Evolutionary conservation across 345 rosid species (phyloP), one percentile per base, ranked within the genome.

Genomic region (Brassica cretica): DNA sequence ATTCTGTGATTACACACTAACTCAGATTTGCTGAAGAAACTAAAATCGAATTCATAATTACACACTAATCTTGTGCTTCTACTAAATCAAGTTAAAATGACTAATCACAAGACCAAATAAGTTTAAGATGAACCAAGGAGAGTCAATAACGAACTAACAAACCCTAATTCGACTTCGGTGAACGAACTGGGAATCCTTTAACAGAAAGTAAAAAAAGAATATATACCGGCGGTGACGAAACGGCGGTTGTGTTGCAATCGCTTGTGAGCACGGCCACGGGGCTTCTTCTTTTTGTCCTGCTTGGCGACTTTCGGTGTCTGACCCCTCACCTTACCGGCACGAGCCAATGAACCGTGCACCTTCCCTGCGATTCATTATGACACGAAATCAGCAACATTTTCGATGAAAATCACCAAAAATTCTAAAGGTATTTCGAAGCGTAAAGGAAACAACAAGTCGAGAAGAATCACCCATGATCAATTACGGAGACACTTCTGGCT

Each of bases 251-350:
- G 72, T 51, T 69, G 72, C 72, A 69, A 8, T 11, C 72, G 1
- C 44, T 69, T 69, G 72, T 69, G 72, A 51, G 72, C 72, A 69
- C 72, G 72, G 25, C 72, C 72, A 69, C 72, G 72, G 0, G 72
- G 72, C 72, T 69, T 9, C 72, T 69, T 69, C 62, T 69, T 69
- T 62, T 68, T 68, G 25, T 68, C 72, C 39, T 68, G 72, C 72
- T 68, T 68, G 2, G 72, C 72, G 0, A 68, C 72, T 68, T 68
- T 68, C 0, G 72, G 72, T 8, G 72, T 68, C 72, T 68, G 72
- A 68, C 72, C 72, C 27, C 72, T 68, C 39, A 68, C 72, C 59
- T 68, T 68, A 27, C 72, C 72, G 72, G 72, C 72, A 68, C 72
- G 72, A 49, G 72, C 72, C 72, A 68, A 46, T 5, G 72, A 68